A percentile compares a stretch with the other conserved stretches of the same genome.
These are phyloP conservation scores for Dendrobium officinale DNA, from an alignment of 106 monocot genomes.

Conservation along the genomic window DNA sequence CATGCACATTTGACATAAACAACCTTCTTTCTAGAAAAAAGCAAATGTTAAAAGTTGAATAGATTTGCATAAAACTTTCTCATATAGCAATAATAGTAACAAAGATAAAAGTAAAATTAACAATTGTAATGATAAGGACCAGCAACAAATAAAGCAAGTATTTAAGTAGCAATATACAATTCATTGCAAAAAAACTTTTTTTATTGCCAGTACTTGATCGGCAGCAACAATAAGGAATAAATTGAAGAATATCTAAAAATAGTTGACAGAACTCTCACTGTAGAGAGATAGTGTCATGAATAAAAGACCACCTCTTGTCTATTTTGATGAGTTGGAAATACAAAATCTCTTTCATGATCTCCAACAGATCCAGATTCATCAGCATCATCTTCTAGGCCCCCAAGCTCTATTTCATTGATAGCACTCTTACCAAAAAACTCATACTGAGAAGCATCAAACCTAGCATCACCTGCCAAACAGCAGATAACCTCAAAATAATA, in stretches of 20 bases:
- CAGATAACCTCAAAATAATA: neutral
- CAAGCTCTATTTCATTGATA: constrained; percentile 11
- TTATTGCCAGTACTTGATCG: neutral
- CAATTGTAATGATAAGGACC: neutral
- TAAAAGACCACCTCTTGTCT: neutral
- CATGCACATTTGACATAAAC: neutral
- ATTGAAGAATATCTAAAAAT: neutral
- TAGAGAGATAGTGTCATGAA: neutral
- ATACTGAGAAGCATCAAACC: constrained; percentile 19
- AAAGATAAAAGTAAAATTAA: neutral
- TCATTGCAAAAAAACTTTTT: neutral
- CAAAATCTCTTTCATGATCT: constrained; percentile 24
- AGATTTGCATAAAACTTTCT: neutral
- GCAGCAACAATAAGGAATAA: neutral
- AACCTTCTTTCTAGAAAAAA: neutral
- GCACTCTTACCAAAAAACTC: constrained; percentile 13
- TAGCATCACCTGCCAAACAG: constrained; percentile 8
- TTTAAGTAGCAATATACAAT: neutral
- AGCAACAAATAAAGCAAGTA: neutral
- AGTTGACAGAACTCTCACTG: neutral
- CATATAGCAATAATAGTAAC: neutral
- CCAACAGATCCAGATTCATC: constrained; percentile 15
- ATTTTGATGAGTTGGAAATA: constrained; percentile 9
- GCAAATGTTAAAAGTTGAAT: neutral
- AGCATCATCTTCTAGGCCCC: constrained; percentile 17